phyloP scores from a whole-genome alignment of 73 alveolate genomes.

The Tetrahymena malaccensis region DNA sequence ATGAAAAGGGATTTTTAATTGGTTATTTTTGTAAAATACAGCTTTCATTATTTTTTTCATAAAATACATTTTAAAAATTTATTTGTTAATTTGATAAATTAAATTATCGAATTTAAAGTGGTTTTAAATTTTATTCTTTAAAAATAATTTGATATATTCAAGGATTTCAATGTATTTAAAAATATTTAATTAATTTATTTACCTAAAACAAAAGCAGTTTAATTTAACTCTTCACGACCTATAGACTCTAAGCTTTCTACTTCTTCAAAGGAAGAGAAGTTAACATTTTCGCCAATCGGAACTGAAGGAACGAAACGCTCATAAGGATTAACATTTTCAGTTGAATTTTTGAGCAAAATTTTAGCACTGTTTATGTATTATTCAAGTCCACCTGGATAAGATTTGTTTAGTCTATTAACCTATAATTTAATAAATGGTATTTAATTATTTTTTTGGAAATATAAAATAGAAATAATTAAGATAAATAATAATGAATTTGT shows the following conservation, averaged over 20 bases:
- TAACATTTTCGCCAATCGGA: conserved; percentile 77
- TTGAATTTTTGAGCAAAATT: conserved; percentile 66
- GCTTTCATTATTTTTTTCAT: no score
- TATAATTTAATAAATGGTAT: not conserved
- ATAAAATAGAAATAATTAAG: no score
- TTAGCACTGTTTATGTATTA: conserved; percentile 89
- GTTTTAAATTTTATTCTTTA: no score
- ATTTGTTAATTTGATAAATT: no score
- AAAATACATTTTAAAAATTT: no score
- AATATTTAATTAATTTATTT: not conserved
- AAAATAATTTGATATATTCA: not conserved
- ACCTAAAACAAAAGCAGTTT: conserved; percentile 78
- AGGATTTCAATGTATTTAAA: not conserved
- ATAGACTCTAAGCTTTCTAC: conserved; percentile 57
- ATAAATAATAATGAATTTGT: no score
- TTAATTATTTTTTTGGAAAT: no score
- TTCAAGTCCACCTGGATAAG: conserved; percentile 88
- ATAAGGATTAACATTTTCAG: conserved; percentile 84
- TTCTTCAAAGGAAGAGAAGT: conserved; percentile 52
- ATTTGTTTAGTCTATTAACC: conserved; percentile 12
- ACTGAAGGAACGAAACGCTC: conserved; percentile 75
- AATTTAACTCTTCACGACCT: conserved; percentile 68
- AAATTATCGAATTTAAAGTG: no score
- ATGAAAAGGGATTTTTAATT: no score
- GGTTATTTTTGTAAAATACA: no score